Base-by-base conservation (phyloP, 2,329 filamentous ascomycete genomes). In the Aspergillus sp. region DNA sequence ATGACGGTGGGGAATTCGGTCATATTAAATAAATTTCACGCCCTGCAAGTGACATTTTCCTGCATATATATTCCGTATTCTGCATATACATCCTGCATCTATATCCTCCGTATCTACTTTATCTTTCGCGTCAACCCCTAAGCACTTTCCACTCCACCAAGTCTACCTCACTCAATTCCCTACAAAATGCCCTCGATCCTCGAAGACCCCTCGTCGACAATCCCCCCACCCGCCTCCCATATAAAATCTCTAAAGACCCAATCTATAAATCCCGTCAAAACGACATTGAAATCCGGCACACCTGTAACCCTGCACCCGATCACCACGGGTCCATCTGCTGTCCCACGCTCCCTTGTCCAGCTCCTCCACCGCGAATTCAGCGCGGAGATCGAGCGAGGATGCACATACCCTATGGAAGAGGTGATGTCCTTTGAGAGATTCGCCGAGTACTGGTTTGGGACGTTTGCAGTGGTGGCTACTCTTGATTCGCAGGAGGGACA, bases 361-460 rank as follows among this genome's bases (percentile, higher is more conserved):
- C 68, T 69, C 53, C 61, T 76, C 14, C 67, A 73, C 35, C 59
- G 56, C 3, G 71, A 75, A 52, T 73, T 76, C 65, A 68, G 57
- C 52, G 66, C 64, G 6, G 73, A 76, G 62, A 73, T 76, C 44
- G 55, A 66, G 60, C 64, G 66, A 21, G 73, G 73, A 15, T 66
- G 64, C 15, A 76, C 73, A 12, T 76, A 76, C 63, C 73, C 73
- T 11, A 75, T 75, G 72, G 72, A 75, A 52, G 59, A 71, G 59
- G 55, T 67, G 6, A 67, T 75, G 66, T 45, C 19, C 3, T 45
- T 66, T 19, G 68, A 74, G 4, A 52, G 62, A 23, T 76, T 74
- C 45, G 65, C 67, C 0, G 64, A 68, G 33, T 75, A 75, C 37
- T 76, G 73, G 73, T 76, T 76, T 59, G 73, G 73, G 21, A 72